Evolutionary conservation across 768 basidiomycete species (phyloP).

Genomic region (Termitomyces sp.): DNA sequence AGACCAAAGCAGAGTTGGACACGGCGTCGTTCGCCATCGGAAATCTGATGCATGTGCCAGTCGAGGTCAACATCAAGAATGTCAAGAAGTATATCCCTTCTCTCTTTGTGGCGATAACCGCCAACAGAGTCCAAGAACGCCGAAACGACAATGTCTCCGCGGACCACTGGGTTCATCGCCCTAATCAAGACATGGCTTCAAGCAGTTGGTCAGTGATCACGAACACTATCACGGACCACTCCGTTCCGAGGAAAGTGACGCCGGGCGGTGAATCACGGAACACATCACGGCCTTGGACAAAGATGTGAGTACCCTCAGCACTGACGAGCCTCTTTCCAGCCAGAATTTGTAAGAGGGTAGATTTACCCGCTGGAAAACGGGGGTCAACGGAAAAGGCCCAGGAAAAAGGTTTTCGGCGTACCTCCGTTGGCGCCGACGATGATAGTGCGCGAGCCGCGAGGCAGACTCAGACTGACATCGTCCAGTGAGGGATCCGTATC

Average conservation of each 20-base stretch:
- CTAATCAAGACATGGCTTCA: constrained; percentile 32
- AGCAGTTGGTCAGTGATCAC: background rate
- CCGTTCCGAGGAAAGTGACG: constrained; percentile 87
- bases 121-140: constrained; percentile 96
- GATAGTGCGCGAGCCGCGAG: constrained; percentile 76
- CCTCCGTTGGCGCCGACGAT: constrained; percentile 95
- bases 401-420: constrained; percentile 30
- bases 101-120: constrained; percentile 88
- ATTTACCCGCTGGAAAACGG: constrained; percentile 72
- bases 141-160: constrained; percentile 89
- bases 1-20: constrained; percentile 96
- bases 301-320: constrained; percentile 47
- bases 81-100: constrained; percentile 81
- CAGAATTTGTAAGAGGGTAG: constrained; percentile 90
- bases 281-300: constrained; percentile 80
- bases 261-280: constrained; percentile 84
- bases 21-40: constrained; percentile 88
- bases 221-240: constrained; percentile 59
- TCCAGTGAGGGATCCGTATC: constrained; percentile 49
- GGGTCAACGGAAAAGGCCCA: constrained; percentile 11
- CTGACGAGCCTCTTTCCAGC: constrained; percentile 87
- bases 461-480: constrained; percentile 63
- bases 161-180: constrained; percentile 97
- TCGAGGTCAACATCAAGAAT: constrained; percentile 94
- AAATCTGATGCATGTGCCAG: constrained; percentile 95